A percentile compares a stretch with the other conserved stretches of the same genome.
phyloP scores from a whole-genome alignment of 306 rosid genomes.

The Lathyrus sativus region DNA sequence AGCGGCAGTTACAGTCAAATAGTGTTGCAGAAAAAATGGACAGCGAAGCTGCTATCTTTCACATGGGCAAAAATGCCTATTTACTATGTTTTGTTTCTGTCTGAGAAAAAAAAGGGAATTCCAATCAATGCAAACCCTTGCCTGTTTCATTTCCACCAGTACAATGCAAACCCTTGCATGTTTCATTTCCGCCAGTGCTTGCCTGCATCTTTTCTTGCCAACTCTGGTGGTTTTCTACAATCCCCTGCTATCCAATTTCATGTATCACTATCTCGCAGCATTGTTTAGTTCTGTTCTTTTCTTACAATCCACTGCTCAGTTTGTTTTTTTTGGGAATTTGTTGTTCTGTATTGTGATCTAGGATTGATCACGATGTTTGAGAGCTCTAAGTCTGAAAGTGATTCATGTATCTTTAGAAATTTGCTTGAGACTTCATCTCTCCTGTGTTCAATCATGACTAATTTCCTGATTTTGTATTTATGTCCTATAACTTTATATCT shows the following conservation, averaged over 20 bases:
- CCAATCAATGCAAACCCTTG: background rate
- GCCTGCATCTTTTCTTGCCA: slow-evolving; percentile 5
- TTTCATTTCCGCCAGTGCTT: background rate
- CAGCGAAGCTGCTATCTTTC: background rate
- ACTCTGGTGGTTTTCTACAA: slow-evolving; percentile 11
- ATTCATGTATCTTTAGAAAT: slow-evolving; percentile 1
- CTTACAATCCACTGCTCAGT: background rate
- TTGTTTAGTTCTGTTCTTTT: slow-evolving; percentile 1
- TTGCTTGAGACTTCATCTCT: slow-evolving; percentile 2
- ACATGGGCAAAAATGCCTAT: background rate
- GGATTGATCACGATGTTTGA: background rate
- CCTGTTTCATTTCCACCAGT: background rate
- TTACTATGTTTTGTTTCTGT: slow-evolving; percentile 16
- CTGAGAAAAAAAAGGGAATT: background rate
- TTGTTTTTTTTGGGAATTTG: background rate
- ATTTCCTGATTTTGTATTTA: slow-evolving; percentile 13
- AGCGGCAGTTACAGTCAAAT: background rate
- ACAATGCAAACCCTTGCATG: background rate
- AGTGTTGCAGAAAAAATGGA: background rate
- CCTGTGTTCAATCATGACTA: slow-evolving; percentile 4
- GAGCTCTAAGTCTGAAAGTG: slow-evolving; percentile 1
- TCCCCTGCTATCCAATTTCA: slow-evolving; percentile 1
- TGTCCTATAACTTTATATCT: slow-evolving; percentile 17
- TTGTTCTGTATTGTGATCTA: slow-evolving; percentile 1
- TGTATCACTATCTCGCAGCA: background rate